Conservation (phyloP, 208 protist genomes). For the Leishmania mexicana region DNA sequence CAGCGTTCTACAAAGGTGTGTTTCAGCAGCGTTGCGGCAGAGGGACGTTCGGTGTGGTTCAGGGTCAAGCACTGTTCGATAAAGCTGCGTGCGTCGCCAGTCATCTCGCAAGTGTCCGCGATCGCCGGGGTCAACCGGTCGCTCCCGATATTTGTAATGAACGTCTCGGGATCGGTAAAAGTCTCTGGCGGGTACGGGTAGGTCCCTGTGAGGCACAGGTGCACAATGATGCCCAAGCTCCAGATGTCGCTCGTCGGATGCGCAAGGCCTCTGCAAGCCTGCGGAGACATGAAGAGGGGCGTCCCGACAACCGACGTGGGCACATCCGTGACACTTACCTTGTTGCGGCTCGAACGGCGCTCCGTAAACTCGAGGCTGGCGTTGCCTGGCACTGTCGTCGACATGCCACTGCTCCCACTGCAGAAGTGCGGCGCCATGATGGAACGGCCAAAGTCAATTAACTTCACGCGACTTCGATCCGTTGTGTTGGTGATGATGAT, state of each 20-base stretch:
- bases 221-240: conserved; percentile 74
- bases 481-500: conserved; percentile 75
- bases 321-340: neutral
- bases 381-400: neutral
- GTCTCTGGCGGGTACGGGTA: conserved; percentile 58
- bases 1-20: conserved; percentile 46
- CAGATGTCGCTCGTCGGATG: conserved; percentile 80
- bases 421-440: conserved; percentile 15
- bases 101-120: conserved; percentile 29
- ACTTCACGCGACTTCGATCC: conserved; percentile 49
- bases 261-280: conserved; percentile 66
- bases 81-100: conserved; percentile 35
- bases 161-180: conserved; percentile 35
- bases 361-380: neutral
- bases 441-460: conserved; percentile 79
- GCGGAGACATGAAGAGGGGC: conserved; percentile 81
- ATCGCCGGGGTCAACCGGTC: conserved; percentile 33
- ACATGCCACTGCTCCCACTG: neutral
- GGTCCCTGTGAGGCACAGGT: conserved; percentile 61
- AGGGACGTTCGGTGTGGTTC: conserved; percentile 35
- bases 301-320: conserved; percentile 51
- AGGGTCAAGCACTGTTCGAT: conserved; percentile 45
- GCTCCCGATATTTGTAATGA: conserved; percentile 43
- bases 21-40: conserved; percentile 42
- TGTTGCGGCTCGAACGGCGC: neutral